A percentile compares a stretch with the other conserved stretches of the same genome.
These are phyloP conservation scores for Ploettnerulaceae sp. DNA, from an alignment of 2,329 filamentous ascomycete species.

Conservation along the genomic window DNA sequence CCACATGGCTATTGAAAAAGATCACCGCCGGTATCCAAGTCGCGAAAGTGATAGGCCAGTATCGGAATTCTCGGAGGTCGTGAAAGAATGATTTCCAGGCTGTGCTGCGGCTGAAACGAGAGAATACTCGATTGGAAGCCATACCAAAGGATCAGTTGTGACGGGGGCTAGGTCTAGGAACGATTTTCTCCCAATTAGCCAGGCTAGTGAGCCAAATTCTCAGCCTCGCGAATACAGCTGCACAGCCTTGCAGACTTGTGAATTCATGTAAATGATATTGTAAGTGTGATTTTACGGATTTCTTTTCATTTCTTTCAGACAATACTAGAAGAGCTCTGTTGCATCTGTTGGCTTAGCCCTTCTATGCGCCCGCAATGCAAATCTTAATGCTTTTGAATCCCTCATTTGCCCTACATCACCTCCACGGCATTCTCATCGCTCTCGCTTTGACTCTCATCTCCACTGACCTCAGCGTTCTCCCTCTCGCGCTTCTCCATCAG, in stretches of 20 bases:
- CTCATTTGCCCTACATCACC: conserved; percentile 37
- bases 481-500: conserved; percentile 99
- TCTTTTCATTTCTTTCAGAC: conserved; percentile 9
- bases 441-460: conserved; percentile 93
- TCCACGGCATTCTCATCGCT: conserved; percentile 81
- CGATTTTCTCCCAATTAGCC: background rate
- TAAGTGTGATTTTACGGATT: conserved; percentile 5
- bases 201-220: too few species aligned
- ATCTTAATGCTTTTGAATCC: conserved; percentile 29
- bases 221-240: conserved; percentile 3
- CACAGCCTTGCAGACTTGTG: conserved; percentile 11
- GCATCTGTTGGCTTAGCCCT: conserved; percentile 18
- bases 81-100: background rate
- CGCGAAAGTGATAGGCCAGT: conserved; percentile 47
- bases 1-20: conserved; percentile 57
- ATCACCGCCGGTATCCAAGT: conserved; percentile 59
- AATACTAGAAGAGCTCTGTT: conserved; percentile 4
- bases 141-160: conserved; percentile 10
- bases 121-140: conserved; percentile 23
- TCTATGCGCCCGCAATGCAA: conserved; percentile 33
- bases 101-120: conserved; percentile 15
- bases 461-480: conserved; percentile 96
- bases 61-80: conserved; percentile 35
- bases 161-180: background rate
- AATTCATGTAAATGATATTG: too few species aligned